Conservation (phyloP, 306 rosid species). For the Hippophae tibetana region DNA sequence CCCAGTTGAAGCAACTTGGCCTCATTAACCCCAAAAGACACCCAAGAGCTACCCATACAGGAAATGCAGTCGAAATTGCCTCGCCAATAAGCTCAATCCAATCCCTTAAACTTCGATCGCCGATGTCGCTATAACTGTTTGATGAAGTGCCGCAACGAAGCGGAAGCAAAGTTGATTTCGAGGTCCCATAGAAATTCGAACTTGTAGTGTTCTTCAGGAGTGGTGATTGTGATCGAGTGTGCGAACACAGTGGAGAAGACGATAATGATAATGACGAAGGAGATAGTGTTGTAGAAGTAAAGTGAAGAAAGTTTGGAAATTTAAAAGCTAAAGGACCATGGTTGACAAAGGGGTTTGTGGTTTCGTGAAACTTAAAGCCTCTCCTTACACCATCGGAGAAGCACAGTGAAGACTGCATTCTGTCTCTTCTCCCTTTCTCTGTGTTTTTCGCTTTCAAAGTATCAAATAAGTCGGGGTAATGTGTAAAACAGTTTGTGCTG, state of each 20-base stretch:
- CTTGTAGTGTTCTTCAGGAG: slow-evolving; percentile 1
- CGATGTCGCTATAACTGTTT: slow-evolving; percentile 17
- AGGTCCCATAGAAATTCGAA: neutral
- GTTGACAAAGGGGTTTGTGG: slow-evolving; percentile 9
- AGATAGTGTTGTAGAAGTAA: slow-evolving; percentile 1
- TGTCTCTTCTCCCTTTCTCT: neutral
- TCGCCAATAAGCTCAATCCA: slow-evolving; percentile 51
- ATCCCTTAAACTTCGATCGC: slow-evolving; percentile 34
- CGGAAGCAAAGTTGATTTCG: slow-evolving; percentile 4
- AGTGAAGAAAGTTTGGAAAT: neutral
- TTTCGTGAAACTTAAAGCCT: slow-evolving; percentile 17
- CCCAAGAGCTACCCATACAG: slow-evolving; percentile 74
- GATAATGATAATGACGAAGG: slow-evolving; percentile 4
- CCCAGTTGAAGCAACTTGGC: slow-evolving; percentile 61
- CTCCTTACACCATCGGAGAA: slow-evolving; percentile 12
- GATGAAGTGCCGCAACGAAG: slow-evolving; percentile 56
- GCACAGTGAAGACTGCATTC: slow-evolving; percentile 37
- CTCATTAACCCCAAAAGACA: slow-evolving; percentile 48
- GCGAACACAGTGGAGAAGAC: slow-evolving; percentile 14
- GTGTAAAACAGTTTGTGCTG: too few species aligned
- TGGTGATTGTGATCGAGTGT: slow-evolving; percentile 4
- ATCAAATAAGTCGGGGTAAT: too few species aligned
- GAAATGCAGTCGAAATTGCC: slow-evolving; percentile 54
- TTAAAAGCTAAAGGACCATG: slow-evolving; percentile 3
- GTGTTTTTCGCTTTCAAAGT: too few species aligned